Percentiles rank a stretch among this genome's conserved stretches.
Evolutionary conservation across 306 rosid genomes (phyloP).

Genomic region (Geum urbanum): DNA sequence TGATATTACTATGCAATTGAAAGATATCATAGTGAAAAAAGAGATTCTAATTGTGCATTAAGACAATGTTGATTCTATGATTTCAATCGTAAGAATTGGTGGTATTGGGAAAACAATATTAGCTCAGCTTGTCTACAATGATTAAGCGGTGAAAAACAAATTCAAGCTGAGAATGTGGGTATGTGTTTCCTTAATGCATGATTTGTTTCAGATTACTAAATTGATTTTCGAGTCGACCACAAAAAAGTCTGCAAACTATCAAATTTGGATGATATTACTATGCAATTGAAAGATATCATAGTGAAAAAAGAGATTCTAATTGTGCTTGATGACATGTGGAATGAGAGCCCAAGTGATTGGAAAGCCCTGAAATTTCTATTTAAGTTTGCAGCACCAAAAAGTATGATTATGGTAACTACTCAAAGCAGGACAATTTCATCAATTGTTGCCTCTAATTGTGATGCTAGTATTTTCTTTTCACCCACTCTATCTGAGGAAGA

Average conservation of each 20-base stretch:
- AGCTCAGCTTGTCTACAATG: no score
- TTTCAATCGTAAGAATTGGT: no score
- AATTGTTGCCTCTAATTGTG: slow-evolving; percentile 18
- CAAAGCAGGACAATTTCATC: slow-evolving; percentile 21
- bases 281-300: not conserved
- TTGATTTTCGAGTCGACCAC: not conserved
- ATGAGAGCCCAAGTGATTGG: slow-evolving; percentile 31
- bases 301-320: slow-evolving; percentile 22
- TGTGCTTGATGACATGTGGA: slow-evolving; percentile 50
- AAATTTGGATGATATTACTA: no score
- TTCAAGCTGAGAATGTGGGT: no score
- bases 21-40: slow-evolving; percentile 4
- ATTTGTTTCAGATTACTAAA: no score
- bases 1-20: not conserved
- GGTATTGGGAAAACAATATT: no score
- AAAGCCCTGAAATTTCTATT: slow-evolving; percentile 20
- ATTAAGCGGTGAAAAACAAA: no score
- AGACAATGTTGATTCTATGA: no score
- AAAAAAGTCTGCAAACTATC: not conserved
- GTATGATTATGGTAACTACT: slow-evolving; percentile 39
- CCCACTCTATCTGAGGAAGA: slow-evolving; percentile 20
- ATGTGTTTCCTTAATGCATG: no score
- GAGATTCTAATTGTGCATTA: no score
- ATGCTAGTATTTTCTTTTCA: not conserved
- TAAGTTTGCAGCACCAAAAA: slow-evolving; percentile 28